These are phyloP conservation scores for Backusella macrospora DNA, from an alignment of 192 early-diverging fungal species.

Conservation along the genomic window DNA sequence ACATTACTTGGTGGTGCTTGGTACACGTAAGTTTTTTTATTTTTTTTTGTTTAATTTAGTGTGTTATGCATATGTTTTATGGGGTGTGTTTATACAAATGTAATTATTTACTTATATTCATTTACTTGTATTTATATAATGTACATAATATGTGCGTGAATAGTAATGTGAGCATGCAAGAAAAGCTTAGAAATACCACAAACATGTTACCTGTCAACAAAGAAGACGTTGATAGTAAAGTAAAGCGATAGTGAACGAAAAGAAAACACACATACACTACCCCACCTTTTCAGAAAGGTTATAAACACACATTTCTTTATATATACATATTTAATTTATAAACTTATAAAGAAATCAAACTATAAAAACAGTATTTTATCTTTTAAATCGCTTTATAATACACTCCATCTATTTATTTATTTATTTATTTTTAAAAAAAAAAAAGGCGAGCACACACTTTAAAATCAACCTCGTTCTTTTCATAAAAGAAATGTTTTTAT, in stretches of 20 bases:
- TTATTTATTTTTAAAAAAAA: too few species aligned
- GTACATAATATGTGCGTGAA: neutral
- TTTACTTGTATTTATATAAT: neutral
- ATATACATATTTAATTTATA: too few species aligned
- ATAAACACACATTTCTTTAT: neutral
- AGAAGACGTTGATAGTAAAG: neutral
- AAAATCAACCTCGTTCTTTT: too few species aligned
- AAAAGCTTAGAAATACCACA: constrained; percentile 18
- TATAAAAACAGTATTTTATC: too few species aligned
- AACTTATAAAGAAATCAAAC: too few species aligned
- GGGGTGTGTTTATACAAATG: too few species aligned
- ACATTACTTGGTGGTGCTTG: constrained; percentile 60
- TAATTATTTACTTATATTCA: too few species aligned
- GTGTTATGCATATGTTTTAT: neutral
- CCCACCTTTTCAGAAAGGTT: neutral
- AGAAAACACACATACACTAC: neutral
- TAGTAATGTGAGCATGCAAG: constrained; percentile 39
- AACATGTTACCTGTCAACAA: constrained; percentile 12
- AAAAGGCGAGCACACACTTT: too few species aligned
- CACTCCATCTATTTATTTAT: too few species aligned
- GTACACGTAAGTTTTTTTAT: constrained; percentile 52
- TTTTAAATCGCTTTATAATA: too few species aligned
- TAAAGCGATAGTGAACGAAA: constrained; percentile 7
- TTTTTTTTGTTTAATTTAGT: too few species aligned
- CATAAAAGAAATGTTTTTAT: too few species aligned